Conservation (phyloP, 2,329 filamentous ascomycete genomes). For the Pyrenophora seminiperda region DNA sequence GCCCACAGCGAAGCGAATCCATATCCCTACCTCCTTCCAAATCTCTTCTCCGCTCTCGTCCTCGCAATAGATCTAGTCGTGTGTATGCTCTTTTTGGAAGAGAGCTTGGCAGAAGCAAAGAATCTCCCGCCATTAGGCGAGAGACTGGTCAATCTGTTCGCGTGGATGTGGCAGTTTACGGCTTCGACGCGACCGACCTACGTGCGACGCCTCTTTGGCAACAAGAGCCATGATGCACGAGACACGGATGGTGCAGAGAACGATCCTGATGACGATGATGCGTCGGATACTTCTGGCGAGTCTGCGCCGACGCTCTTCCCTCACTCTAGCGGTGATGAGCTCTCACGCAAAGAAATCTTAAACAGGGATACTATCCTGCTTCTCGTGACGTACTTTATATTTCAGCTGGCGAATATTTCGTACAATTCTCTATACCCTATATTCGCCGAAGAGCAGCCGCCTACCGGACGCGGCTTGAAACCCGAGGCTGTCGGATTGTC, state of each 20-base stretch:
- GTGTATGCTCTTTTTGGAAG: conserved; percentile 80
- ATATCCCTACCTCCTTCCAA: conserved; percentile 86
- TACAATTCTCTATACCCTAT: conserved; percentile 96
- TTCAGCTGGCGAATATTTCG: conserved; percentile 90
- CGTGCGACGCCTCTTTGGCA: conserved; percentile 50
- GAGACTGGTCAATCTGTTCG: conserved; percentile 64
- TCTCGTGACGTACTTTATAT: conserved; percentile 85
- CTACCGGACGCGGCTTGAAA: conserved; percentile 75
- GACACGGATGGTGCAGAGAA: conserved; percentile 46
- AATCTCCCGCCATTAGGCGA: conserved; percentile 65
- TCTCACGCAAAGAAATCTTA: conserved; percentile 66
- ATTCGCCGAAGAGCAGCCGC: conserved; percentile 76
- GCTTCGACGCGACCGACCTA: conserved; percentile 65
- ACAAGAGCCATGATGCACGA: conserved; percentile 34
- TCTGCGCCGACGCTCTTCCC: conserved; percentile 50
- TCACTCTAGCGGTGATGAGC: conserved; percentile 46
- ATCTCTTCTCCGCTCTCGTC: conserved; percentile 75
- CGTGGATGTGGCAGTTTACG: conserved; percentile 73
- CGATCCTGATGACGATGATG: conserved; percentile 53
- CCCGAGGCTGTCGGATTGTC: conserved; percentile 84
- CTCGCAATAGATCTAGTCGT: conserved; percentile 74
- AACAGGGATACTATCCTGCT: conserved; percentile 83
- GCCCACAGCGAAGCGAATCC: conserved; percentile 57
- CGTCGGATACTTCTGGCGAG: conserved; percentile 40
- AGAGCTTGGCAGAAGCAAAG: conserved; percentile 75